Evolutionary conservation across 2,329 filamentous ascomycete genomes (phyloP).

Genomic region (Magnaporthiopsis poae): DNA sequence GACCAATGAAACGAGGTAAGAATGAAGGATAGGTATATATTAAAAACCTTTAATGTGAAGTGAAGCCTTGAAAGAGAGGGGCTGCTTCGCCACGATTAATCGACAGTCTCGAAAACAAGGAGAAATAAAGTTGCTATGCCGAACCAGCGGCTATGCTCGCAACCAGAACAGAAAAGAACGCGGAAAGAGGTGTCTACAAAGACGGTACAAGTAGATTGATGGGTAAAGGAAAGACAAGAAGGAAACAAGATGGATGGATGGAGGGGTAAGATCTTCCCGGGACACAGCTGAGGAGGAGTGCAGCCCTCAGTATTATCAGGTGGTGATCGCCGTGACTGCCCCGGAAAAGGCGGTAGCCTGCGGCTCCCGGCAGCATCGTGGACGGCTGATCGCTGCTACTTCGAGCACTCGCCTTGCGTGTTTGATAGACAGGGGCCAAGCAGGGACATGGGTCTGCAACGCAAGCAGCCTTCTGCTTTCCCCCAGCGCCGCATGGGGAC

Average conservation of each 20-base stretch:
- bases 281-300: neutral
- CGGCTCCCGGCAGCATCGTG: neutral
- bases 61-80: no score
- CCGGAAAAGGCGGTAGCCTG: neutral
- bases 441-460: neutral
- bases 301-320: neutral
- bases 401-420: neutral
- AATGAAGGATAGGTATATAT: neutral
- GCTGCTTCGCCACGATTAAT: neutral
- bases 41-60: neutral
- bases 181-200: neutral
- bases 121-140: neutral
- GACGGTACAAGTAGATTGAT: neutral
- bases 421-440: neutral
- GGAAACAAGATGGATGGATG: neutral
- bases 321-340: neutral
- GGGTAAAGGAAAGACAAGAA: neutral
- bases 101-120: neutral
- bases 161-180: neutral
- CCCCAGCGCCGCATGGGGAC: neutral
- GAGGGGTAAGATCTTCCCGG: neutral
- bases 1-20: neutral
- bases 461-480: neutral
- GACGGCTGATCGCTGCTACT: no score
- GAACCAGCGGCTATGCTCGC: neutral